Conservation (phyloP, 495 filamentous ascomycete species). For the Aspergillus panamensis region DNA sequence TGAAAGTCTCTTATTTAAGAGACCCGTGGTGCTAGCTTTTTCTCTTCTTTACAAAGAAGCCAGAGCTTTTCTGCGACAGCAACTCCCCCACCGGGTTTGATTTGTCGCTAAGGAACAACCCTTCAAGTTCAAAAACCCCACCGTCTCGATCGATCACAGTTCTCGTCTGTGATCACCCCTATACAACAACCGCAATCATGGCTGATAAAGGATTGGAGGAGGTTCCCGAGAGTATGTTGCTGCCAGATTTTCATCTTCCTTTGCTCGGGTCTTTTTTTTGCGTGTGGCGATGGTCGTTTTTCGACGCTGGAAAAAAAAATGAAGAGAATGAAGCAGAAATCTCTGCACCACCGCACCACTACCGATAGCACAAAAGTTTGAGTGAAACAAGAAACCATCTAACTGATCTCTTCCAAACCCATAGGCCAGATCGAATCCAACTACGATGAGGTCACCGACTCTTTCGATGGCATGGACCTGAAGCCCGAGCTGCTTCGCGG, state of each 20-base stretch:
- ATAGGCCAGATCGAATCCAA: conserved; percentile 98
- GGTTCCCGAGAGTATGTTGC: conserved; percentile 74
- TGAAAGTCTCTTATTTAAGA: conserved; percentile 30
- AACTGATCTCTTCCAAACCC: conserved; percentile 22
- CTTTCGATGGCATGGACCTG: conserved; percentile 96
- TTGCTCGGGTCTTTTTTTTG: conserved; percentile 4
- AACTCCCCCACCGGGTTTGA: conserved; percentile 29
- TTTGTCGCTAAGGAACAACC: conserved; percentile 36
- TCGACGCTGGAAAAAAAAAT: conserved; percentile 19
- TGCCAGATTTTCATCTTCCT: conserved; percentile 17
- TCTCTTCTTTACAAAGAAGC: conserved; percentile 2
- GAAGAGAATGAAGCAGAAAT: background rate
- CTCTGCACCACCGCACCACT: background rate
- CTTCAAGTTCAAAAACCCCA: conserved; percentile 38
- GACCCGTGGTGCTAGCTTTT: conserved; percentile 44
- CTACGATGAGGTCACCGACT: conserved; percentile 99
- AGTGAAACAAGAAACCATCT: conserved; percentile 15
- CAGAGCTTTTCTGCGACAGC: conserved; percentile 30
- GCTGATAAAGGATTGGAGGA: conserved; percentile 98
- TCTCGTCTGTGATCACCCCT: conserved; percentile 71
- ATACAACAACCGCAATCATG: conserved; percentile 77
- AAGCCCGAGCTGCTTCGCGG: conserved; percentile 95
- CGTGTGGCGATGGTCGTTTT: conserved; percentile 19
- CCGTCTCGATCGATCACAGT: conserved; percentile 50
- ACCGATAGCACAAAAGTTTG: background rate